Evolutionary conservation across 805 yeast species (phyloP).

Genomic region (Middelhovenomyces tepae): DNA sequence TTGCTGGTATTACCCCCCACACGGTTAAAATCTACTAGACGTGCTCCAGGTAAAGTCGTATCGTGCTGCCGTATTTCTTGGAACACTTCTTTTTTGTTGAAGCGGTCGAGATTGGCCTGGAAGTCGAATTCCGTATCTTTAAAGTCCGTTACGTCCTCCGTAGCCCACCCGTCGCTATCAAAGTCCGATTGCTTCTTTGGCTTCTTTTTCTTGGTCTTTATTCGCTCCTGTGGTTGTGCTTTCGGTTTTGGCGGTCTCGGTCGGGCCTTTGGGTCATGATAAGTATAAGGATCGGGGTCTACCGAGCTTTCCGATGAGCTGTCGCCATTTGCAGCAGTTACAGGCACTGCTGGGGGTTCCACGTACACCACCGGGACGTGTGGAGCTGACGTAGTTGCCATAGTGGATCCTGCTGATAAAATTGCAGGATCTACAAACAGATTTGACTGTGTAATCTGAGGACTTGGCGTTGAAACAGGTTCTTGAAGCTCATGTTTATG

Average conservation of each 20-base stretch:
- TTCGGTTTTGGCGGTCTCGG: conserved; percentile 1
- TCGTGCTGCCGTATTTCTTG: conserved; percentile 65
- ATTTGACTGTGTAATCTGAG: background rate
- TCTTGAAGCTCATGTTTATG: conserved; percentile 1
- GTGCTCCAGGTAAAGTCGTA: conserved; percentile 44
- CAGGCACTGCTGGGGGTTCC: background rate
- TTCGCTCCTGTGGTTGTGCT: conserved; percentile 1
- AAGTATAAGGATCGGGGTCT: conserved; percentile 9
- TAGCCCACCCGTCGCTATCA: conserved; percentile 16
- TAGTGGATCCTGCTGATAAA: conserved; percentile 4
- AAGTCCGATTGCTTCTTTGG: conserved; percentile 3
- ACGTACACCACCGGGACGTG: background rate
- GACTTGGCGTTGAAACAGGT: conserved; percentile 3
- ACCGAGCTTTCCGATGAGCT: conserved; percentile 8
- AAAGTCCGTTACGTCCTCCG: conserved; percentile 32
- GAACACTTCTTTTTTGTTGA: conserved; percentile 73
- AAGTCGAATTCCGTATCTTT: conserved; percentile 73
- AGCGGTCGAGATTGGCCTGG: conserved; percentile 67
- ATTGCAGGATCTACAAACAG: conserved; percentile 8
- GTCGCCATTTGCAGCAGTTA: background rate
- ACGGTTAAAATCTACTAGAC: conserved; percentile 69
- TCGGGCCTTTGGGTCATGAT: conserved; percentile 2
- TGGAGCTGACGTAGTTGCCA: background rate
- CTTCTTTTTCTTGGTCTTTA: conserved; percentile 2
- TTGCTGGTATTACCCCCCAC: conserved; percentile 11